Conservation (phyloP, 2,329 filamentous ascomycete genomes). For the Scedosporium aurantiacum region DNA sequence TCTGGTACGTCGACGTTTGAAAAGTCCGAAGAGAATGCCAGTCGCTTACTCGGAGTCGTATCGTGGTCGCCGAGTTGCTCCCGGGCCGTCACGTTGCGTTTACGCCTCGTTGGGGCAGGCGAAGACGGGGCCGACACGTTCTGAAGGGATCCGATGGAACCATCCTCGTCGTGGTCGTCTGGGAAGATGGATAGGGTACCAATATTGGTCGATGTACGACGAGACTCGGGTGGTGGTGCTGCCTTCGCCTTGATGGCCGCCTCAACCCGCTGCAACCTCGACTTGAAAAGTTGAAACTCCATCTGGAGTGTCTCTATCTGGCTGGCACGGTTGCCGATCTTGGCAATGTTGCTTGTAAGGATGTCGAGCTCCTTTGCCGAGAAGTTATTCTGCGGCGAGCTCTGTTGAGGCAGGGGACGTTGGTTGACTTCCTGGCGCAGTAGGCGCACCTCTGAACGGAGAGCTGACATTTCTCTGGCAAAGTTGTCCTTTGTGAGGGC, state of each 20-base stretch:
- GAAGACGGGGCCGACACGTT: not conserved
- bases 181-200: no score
- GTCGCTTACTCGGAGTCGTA: conserved; percentile 14
- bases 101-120: conserved; percentile 6
- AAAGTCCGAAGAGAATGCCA: conserved; percentile 15
- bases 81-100: conserved; percentile 11
- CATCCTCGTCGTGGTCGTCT: conserved; percentile 2
- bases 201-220: not conserved
- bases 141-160: no score
- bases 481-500: conserved; percentile 15
- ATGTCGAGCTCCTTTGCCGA: conserved; percentile 26
- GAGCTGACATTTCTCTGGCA: conserved; percentile 18
- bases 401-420: conserved; percentile 8
- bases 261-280: conserved; percentile 24
- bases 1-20: conserved; percentile 7
- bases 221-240: not conserved
- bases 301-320: conserved; percentile 29
- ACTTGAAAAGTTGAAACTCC: conserved; percentile 29
- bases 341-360: conserved; percentile 25
- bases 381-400: conserved; percentile 9
- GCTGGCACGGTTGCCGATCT: conserved; percentile 24
- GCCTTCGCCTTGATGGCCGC: not conserved
- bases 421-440: conserved; percentile 18
- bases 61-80: conserved; percentile 10
- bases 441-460: conserved; percentile 23